Conservation (phyloP, 768 basidiomycete species). For the Collybiopsis confluens region DNA sequence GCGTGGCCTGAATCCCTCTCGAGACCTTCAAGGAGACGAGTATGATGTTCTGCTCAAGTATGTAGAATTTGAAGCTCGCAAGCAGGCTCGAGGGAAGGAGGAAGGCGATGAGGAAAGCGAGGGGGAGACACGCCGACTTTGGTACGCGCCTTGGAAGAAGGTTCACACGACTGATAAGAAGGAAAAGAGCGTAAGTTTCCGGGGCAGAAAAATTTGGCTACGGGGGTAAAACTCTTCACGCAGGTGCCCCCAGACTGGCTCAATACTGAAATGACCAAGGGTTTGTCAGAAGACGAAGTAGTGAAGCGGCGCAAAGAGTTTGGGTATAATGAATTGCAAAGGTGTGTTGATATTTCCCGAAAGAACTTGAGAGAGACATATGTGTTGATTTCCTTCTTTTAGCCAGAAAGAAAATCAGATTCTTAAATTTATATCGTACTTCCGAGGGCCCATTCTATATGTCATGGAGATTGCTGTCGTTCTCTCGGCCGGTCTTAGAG, state of each 20-base stretch:
- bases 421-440: conserved; percentile 40
- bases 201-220: not conserved
- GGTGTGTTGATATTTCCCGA: too few relatives aligned
- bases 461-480: conserved; percentile 45
- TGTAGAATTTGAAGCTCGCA: conserved; percentile 25
- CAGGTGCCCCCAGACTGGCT: conserved; percentile 36
- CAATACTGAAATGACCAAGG: conserved; percentile 32
- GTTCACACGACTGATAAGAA: conserved; percentile 20
- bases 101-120: conserved; percentile 25
- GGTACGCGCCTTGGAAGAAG: conserved; percentile 46
- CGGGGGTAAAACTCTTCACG: not conserved
- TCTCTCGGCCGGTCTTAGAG: conserved; percentile 38
- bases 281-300: conserved; percentile 30
- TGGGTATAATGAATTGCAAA: conserved; percentile 41
- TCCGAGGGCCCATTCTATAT: conserved; percentile 38
- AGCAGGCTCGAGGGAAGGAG: conserved; percentile 19
- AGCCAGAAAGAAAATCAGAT: conserved; percentile 37
- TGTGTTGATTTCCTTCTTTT: too few relatives aligned
- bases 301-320: conserved; percentile 25
- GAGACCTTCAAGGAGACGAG: conserved; percentile 24
- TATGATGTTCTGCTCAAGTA: conserved; percentile 34
- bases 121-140: conserved; percentile 22
- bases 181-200: conserved; percentile 24
- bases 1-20: not conserved
- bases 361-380: too few relatives aligned